phyloP scores from a whole-genome alignment of 2,329 filamentous ascomycete species.

The Helminthosporium solani region DNA sequence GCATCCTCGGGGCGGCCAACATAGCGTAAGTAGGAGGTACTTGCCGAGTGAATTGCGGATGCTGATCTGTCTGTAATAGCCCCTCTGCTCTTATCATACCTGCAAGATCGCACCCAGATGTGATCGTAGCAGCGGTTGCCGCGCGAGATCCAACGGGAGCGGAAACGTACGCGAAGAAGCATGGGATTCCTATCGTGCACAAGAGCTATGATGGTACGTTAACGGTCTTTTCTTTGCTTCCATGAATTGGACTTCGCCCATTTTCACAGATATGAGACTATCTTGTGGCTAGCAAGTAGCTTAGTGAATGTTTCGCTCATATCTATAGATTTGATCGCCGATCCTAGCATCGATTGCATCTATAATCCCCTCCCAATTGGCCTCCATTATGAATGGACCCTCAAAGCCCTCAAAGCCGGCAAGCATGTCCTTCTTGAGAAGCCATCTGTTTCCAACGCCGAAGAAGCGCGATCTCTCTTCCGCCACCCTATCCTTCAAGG shows the following conservation, averaged over 20 bases:
- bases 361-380: constrained; percentile 51
- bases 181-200: constrained; percentile 54
- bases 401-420: constrained; percentile 43
- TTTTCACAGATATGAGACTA: too few relatives aligned
- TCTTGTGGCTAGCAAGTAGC: too few relatives aligned
- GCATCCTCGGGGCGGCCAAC: constrained; percentile 39
- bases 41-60: neutral
- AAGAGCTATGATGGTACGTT: constrained; percentile 51
- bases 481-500: constrained; percentile 28
- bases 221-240: neutral
- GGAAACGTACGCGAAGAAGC: constrained; percentile 51
- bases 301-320: neutral
- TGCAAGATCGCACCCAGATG: constrained; percentile 55
- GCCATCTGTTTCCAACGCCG: constrained; percentile 46
- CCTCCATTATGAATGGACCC: constrained; percentile 47
- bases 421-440: constrained; percentile 53
- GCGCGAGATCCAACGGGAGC: constrained; percentile 53
- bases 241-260: too few relatives aligned
- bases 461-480: constrained; percentile 47
- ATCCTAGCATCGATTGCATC: constrained; percentile 43
- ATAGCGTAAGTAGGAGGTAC: constrained; percentile 29
- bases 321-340: constrained; percentile 38
- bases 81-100: constrained; percentile 46
- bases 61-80: constrained; percentile 20
- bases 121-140: constrained; percentile 55